Conservation (phyloP, 139 green algal species). For the Chlorella sorokiniana region DNA sequence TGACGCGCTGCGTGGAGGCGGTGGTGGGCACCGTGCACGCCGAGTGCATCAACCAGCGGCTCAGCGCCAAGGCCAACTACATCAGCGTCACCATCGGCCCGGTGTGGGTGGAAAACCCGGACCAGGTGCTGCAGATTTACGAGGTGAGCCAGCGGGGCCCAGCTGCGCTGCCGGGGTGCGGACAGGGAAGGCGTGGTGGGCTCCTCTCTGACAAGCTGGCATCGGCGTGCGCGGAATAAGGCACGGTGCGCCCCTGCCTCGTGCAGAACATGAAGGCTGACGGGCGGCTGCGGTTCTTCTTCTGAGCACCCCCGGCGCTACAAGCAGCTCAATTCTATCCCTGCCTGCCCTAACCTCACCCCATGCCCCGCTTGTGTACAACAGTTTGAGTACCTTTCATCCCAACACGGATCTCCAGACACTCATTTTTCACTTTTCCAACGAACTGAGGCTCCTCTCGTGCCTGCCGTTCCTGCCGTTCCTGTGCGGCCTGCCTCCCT, state of each 20-base stretch:
- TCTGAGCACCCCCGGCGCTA: not conserved
- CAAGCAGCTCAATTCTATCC: not conserved
- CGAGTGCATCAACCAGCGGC: constrained; percentile 36
- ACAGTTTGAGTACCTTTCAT: not conserved
- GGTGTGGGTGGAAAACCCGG: constrained; percentile 42
- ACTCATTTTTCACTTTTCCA: no score
- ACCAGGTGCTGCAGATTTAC: constrained; percentile 40
- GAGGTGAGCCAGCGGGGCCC: not conserved
- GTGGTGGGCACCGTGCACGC: constrained; percentile 47
- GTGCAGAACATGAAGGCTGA: constrained; percentile 29
- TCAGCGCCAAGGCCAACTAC: constrained; percentile 45
- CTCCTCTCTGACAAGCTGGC: not conserved
- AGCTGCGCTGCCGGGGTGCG: not conserved
- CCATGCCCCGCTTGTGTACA: not conserved
- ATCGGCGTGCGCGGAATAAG: not conserved
- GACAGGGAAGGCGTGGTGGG: not conserved
- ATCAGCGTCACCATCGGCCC: constrained; percentile 43
- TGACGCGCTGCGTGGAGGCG: constrained; percentile 44
- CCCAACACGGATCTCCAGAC: no score
- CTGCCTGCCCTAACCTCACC: no score
- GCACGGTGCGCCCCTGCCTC: not conserved
- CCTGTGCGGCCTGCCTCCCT: no score
- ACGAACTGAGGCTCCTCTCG: no score
- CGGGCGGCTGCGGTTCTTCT: constrained; percentile 22
- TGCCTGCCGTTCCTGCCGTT: no score